Evolutionary conservation across 129 eudicot genomes (phyloP).

Genomic region (Chrysanthemum seticuspe): DNA sequence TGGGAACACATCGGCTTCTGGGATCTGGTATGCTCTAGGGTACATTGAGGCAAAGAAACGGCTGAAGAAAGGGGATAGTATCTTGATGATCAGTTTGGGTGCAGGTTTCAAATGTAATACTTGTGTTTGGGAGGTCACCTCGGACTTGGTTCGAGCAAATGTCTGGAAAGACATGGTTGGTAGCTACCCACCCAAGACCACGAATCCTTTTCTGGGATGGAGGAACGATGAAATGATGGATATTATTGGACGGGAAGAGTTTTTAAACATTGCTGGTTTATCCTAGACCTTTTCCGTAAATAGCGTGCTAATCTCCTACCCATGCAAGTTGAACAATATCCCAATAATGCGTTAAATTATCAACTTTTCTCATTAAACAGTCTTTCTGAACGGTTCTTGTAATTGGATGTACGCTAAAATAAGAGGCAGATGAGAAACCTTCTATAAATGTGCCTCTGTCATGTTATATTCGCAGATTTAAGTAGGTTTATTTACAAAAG

Average conservation of each 20-base stretch:
- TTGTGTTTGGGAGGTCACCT: constrained; percentile 78
- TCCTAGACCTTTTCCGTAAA: not conserved
- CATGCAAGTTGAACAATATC: not conserved
- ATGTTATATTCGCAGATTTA: no score
- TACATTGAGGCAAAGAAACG: constrained; percentile 91
- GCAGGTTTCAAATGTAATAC: constrained; percentile 85
- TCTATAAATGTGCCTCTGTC: no score
- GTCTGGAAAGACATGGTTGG: constrained; percentile 65
- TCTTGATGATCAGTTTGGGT: constrained; percentile 77
- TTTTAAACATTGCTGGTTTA: constrained; percentile 13
- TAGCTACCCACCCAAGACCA: constrained; percentile 44
- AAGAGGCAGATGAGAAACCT: no score
- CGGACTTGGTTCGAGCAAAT: constrained; percentile 52
- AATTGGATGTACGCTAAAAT: no score
- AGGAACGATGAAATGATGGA: constrained; percentile 22
- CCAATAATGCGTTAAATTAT: not conserved
- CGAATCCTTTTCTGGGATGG: constrained; percentile 55
- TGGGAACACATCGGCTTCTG: constrained; percentile 76
- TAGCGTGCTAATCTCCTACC: no score
- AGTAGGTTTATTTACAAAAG: no score
- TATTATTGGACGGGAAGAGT: constrained; percentile 19
- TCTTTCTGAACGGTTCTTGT: no score
- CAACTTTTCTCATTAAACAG: no score
- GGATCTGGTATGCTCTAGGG: constrained; percentile 80
- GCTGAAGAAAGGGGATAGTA: constrained; percentile 64